Percentiles rank a stretch among this genome's conserved stretches.
Conservation (phyloP, 1,139 yeast genomes). For the Sugiyamaella japonica region DNA sequence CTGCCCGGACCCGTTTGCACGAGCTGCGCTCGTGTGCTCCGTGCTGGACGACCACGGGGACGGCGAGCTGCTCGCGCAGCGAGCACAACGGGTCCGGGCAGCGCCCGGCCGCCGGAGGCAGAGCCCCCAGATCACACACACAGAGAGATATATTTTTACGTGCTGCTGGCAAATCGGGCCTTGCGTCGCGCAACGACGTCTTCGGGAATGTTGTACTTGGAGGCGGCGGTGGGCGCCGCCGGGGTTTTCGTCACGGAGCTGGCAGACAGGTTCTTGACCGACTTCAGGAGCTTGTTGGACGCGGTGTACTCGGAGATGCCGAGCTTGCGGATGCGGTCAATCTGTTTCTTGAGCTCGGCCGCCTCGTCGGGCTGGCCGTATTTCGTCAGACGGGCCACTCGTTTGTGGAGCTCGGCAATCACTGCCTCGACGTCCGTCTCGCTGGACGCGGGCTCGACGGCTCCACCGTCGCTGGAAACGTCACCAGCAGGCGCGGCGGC, state of each 20-base stretch:
- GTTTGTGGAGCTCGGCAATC: constrained; percentile 63
- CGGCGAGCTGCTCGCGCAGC: too few species aligned
- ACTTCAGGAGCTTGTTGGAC: constrained; percentile 6
- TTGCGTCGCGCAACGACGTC: constrained; percentile 12
- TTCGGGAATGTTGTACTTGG: constrained; percentile 11
- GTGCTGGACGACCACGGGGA: too few species aligned
- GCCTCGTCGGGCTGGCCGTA: constrained; percentile 61
- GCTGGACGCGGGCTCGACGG: constrained; percentile 13
- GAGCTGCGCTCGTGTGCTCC: too few species aligned
- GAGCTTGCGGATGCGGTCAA: constrained; percentile 70
- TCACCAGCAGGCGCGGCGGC: constrained; percentile 20
- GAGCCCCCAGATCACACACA: neutral
- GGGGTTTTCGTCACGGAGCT: constrained; percentile 8
- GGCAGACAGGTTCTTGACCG: constrained; percentile 1
- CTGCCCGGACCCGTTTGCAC: too few species aligned
- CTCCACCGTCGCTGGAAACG: neutral
- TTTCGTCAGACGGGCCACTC: constrained; percentile 71
- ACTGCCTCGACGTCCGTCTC: constrained; percentile 43
- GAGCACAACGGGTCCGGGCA: too few species aligned
- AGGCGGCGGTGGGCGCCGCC: neutral
- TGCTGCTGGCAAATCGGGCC: constrained; percentile 13
- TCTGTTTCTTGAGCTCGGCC: constrained; percentile 52
- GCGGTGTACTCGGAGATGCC: constrained; percentile 57
- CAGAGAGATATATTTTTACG: neutral
- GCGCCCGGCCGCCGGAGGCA: constrained; percentile 11